Conservation (phyloP, 768 basidiomycete species). For the Leucosporidium creatinivorum region DNA sequence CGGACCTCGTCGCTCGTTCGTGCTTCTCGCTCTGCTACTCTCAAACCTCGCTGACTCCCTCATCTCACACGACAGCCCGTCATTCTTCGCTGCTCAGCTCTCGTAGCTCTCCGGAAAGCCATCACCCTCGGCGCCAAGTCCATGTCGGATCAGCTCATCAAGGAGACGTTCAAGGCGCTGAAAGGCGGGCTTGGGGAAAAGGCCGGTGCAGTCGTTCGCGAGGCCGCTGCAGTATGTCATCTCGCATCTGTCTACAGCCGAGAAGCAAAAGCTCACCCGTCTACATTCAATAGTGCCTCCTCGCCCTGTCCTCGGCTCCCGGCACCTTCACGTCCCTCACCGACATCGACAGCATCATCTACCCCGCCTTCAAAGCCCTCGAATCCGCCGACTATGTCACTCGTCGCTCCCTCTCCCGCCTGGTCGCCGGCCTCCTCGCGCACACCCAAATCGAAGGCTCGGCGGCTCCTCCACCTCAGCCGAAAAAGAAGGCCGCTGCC, state of each 20-base stretch:
- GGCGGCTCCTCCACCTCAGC: slow-evolving; percentile 45
- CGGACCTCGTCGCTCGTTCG: slow-evolving; percentile 63
- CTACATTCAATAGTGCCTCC: slow-evolving; percentile 1
- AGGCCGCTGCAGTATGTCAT: slow-evolving; percentile 60
- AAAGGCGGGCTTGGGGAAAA: slow-evolving; percentile 69
- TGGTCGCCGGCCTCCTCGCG: slow-evolving; percentile 76
- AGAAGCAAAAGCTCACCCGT: not conserved
- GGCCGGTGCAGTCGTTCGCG: slow-evolving; percentile 74
- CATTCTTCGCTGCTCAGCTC: slow-evolving; percentile 71
- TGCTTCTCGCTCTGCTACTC: slow-evolving; percentile 1
- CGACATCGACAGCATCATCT: slow-evolving; percentile 71
- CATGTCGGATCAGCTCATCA: slow-evolving; percentile 65
- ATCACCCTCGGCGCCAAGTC: slow-evolving; percentile 74
- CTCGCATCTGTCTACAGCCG: not conserved
- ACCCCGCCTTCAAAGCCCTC: slow-evolving; percentile 60
- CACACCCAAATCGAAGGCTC: slow-evolving; percentile 67
- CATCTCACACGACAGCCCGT: slow-evolving; percentile 52
- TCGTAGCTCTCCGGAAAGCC: slow-evolving; percentile 69
- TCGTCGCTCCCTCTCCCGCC: slow-evolving; percentile 65
- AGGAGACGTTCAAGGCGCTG: slow-evolving; percentile 79
- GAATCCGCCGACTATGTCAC: slow-evolving; percentile 79
- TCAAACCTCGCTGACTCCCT: not conserved
- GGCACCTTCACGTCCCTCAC: slow-evolving; percentile 48
- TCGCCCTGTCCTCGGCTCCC: slow-evolving; percentile 48
- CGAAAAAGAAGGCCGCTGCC: slow-evolving; percentile 51